Evolutionary conservation across 768 basidiomycete species (phyloP).

Genomic region (Trametes elegans): DNA sequence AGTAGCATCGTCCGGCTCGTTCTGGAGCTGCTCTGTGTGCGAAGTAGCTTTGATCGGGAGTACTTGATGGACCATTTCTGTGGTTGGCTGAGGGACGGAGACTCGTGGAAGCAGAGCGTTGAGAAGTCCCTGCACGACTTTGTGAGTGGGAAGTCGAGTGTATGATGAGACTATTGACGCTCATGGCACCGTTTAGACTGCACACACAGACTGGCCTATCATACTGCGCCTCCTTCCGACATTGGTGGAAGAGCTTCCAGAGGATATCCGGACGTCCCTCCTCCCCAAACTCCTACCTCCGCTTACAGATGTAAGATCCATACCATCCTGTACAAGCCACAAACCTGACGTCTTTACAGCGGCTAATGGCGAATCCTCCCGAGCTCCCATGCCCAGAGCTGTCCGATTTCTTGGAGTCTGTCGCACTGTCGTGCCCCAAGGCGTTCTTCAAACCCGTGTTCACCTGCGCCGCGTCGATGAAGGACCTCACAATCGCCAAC

Average conservation of each 20-base stretch:
- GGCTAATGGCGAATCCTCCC: slow-evolving; percentile 53
- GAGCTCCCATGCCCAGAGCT: slow-evolving; percentile 45
- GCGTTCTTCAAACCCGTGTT: slow-evolving; percentile 75
- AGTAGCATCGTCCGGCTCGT: slow-evolving; percentile 41
- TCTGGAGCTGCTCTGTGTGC: slow-evolving; percentile 38
- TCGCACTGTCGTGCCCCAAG: slow-evolving; percentile 55
- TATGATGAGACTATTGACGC: background rate
- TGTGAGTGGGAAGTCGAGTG: slow-evolving; percentile 32
- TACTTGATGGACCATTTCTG: slow-evolving; percentile 22
- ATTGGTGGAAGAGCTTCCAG: slow-evolving; percentile 44
- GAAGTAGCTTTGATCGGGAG: slow-evolving; percentile 12
- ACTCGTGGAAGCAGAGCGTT: slow-evolving; percentile 42
- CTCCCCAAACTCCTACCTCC: slow-evolving; percentile 42
- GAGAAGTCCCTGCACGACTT: slow-evolving; percentile 40
- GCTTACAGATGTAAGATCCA: slow-evolving; percentile 47
- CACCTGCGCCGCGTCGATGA: slow-evolving; percentile 61
- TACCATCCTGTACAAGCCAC: background rate
- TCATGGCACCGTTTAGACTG: slow-evolving; percentile 26
- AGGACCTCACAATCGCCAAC: slow-evolving; percentile 56
- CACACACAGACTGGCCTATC: slow-evolving; percentile 43
- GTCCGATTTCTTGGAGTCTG: slow-evolving; percentile 46
- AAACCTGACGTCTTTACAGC: slow-evolving; percentile 35
- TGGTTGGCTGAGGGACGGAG: slow-evolving; percentile 40
- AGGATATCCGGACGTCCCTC: slow-evolving; percentile 44
- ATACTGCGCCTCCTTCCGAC: slow-evolving; percentile 41